Percentiles rank a stretch among this genome's conserved stretches.
Evolutionary conservation across 164 flowering plant genomes (phyloP).

Genomic region (grape (Vitis vinifera)): DNA sequence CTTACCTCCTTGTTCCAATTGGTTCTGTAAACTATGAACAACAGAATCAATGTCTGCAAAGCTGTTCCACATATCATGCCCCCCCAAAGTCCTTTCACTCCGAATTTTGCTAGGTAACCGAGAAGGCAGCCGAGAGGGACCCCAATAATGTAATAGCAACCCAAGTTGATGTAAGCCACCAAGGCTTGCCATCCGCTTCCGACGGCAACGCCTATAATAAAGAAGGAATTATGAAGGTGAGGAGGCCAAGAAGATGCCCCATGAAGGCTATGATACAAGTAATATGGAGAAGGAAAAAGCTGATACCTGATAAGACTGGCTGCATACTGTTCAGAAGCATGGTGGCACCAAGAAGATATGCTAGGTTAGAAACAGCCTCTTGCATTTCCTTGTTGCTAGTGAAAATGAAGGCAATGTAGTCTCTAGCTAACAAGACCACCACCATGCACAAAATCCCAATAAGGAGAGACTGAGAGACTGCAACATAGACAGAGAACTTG

Average conservation of each 20-base stretch:
- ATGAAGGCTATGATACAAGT: neutral
- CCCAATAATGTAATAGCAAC: slow-evolving; percentile 50
- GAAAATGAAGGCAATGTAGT: too few species aligned
- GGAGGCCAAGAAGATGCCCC: too few species aligned
- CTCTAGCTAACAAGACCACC: too few species aligned
- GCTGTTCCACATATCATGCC: slow-evolving; percentile 9
- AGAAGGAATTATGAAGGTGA: neutral
- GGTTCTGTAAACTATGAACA: neutral
- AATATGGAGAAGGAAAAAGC: too few species aligned
- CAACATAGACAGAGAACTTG: too few species aligned
- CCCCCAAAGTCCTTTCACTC: slow-evolving; percentile 35
- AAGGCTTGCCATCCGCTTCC: slow-evolving; percentile 71
- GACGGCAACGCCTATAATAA: slow-evolving; percentile 53
- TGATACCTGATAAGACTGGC: too few species aligned
- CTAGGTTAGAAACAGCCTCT: too few species aligned
- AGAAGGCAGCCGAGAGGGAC: slow-evolving; percentile 51
- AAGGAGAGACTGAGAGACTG: too few species aligned
- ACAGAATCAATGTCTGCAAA: slow-evolving; percentile 9
- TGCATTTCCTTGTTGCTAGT: too few species aligned
- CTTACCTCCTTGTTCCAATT: slow-evolving; percentile 22
- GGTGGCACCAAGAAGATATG: too few species aligned
- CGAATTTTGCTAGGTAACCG: slow-evolving; percentile 41
- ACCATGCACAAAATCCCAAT: too few species aligned
- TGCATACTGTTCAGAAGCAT: too few species aligned
- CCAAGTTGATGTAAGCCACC: slow-evolving; percentile 61